A percentile compares a stretch with the other conserved stretches of the same genome.
These are phyloP conservation scores for Leccinum arenicola DNA, from an alignment of 768 basidiomycete species.

Conservation along the genomic window DNA sequence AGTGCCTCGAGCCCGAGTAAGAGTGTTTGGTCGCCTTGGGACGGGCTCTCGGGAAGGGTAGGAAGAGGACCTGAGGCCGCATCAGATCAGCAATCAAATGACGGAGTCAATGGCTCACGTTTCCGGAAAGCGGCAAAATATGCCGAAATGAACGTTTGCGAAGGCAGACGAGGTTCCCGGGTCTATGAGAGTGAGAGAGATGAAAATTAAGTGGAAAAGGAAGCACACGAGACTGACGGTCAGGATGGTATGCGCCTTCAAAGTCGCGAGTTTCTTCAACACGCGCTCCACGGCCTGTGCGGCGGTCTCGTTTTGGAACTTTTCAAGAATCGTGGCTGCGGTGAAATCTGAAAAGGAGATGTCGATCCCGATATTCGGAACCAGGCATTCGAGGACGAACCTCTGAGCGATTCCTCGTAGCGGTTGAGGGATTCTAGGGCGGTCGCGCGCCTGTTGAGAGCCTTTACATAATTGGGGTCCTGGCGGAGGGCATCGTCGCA, in stretches of 20 bases:
- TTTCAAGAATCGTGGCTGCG: conserved; percentile 92
- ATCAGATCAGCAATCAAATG: conserved; percentile 5
- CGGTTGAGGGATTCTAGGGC: conserved; percentile 78
- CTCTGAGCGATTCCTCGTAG: conserved; percentile 75
- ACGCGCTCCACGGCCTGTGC: conserved; percentile 88
- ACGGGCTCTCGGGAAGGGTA: conserved; percentile 66
- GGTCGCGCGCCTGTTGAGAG: conserved; percentile 83
- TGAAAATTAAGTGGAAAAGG: background rate
- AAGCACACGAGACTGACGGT: conserved; percentile 39
- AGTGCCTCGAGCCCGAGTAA: conserved; percentile 80
- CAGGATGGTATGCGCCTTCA: conserved; percentile 69
- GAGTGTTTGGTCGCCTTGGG: conserved; percentile 82
- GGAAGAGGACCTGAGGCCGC: conserved; percentile 56
- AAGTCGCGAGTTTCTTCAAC: conserved; percentile 71
- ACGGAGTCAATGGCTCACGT: conserved; percentile 46
- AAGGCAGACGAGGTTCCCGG: conserved; percentile 82
- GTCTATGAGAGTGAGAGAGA: conserved; percentile 27
- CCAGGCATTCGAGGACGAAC: conserved; percentile 37
- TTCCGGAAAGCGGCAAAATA: conserved; percentile 97
- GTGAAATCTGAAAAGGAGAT: conserved; percentile 69
- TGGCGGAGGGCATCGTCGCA: conserved; percentile 86
- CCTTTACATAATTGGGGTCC: conserved; percentile 84
- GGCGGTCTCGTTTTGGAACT: conserved; percentile 81
- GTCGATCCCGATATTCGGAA: background rate
- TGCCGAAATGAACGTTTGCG: conserved; percentile 87